Percentiles rank a stretch among this genome's conserved stretches.
Evolutionary conservation across 2,329 filamentous ascomycete genomes (phyloP).

Genomic region (Alternaria arborescens): DNA sequence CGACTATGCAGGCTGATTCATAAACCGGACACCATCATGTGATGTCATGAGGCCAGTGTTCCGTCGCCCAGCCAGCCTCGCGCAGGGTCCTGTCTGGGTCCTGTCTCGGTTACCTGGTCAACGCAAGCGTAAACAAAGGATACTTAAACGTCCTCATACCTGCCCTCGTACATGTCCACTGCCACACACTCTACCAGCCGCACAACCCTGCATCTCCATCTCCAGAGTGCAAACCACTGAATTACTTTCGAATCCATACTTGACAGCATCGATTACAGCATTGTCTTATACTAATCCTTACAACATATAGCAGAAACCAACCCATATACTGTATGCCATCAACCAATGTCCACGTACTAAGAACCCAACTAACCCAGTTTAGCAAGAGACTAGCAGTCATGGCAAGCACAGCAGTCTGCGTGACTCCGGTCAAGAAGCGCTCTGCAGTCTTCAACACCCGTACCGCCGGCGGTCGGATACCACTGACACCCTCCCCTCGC

Average conservation of each 20-base stretch:
- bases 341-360: conserved; percentile 7
- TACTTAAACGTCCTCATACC: conserved; percentile 44
- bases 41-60: conserved; percentile 37
- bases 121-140: conserved; percentile 46
- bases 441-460: conserved; percentile 89
- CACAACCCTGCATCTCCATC: conserved; percentile 27
- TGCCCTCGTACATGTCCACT: conserved; percentile 28
- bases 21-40: conserved; percentile 26
- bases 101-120: conserved; percentile 38
- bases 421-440: conserved; percentile 95
- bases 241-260: conserved; percentile 50
- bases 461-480: conserved; percentile 93
- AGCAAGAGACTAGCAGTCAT: conserved; percentile 62
- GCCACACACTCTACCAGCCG: conserved; percentile 27
- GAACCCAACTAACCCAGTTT: conserved; percentile 28
- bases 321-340: conserved; percentile 39
- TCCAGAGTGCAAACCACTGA: conserved; percentile 25
- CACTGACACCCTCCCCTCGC: conserved; percentile 88
- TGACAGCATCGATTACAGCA: conserved; percentile 51
- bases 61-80: conserved; percentile 19
- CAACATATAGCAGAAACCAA: conserved; percentile 38
- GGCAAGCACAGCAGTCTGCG: conserved; percentile 78
- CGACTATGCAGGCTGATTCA: conserved; percentile 2
- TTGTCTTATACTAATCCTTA: conserved; percentile 52
- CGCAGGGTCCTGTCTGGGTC: conserved; percentile 22